Evolutionary conservation across 164 flowering plant genomes (phyloP), one percentile per base, ranked within the genome.

Genomic region (Nymphaea thermarum): DNA sequence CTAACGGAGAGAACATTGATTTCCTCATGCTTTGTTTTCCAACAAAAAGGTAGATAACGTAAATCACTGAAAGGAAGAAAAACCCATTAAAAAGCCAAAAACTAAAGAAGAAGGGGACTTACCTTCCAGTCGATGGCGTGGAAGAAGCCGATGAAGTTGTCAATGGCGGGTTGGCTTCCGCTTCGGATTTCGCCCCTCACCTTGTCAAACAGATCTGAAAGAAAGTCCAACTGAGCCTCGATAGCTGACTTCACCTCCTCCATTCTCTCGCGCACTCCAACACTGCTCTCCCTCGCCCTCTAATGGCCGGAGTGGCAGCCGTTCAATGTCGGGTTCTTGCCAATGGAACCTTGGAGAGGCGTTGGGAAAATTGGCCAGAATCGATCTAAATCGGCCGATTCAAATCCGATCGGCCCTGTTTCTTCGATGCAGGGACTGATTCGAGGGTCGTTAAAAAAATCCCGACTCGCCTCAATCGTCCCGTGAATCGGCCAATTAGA

Each of bases 111-210:
- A 5, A 11, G 44, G 63, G 14, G 5, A 14, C 3, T 16, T 60
- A 94, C 98, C 95, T 81, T 94, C 99, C 99, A 94, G 69, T 90
- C 87, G 67, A 94, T 87, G 74, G 98, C 96, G 66, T 91, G 90
- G 77, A 89, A 90, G 85, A 94, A 94, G 0, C 98, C 99, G 25
- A 91, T 65, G 80, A 94, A 83, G 64, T 81, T 86, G 4, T 94
- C 95, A 61, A 75, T 74, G 63, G 96, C 99, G 3, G 99, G 99
- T 66, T 72, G 82, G 44, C 90, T 70, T 6, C 91, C 91, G 36
- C 83, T 74, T 0, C 91, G 86, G 65, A 91, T 77, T 64, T 94
- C 92, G 3, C 82, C 75, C 3, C 87, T 75, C 71, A 91, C 47
- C 68, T 79, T 85, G 77, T 91, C 91, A 3, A 89, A 55, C 15